Conservation (phyloP, 345 rosid genomes). For the Kandelia obovata region DNA sequence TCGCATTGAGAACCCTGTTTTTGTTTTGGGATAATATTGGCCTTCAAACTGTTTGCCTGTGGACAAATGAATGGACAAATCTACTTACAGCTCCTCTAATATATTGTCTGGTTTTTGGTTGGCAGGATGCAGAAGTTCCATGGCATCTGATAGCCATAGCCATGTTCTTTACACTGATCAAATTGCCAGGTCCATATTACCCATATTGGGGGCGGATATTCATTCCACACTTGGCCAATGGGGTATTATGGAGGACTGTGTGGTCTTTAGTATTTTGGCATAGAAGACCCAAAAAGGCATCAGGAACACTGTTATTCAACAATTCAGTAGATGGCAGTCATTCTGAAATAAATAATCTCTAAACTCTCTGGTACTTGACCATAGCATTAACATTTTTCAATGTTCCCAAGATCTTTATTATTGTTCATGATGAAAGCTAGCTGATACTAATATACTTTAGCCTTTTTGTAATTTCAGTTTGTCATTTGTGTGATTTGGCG, state of each 20-base stretch:
- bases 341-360: conserved; percentile 18
- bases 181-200: conserved; percentile 79
- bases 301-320: conserved; percentile 5
- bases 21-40: not conserved
- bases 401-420: no score
- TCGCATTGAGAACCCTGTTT: not conserved
- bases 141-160: conserved; percentile 79
- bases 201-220: conserved; percentile 84
- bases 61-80: not conserved
- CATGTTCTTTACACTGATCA: conserved; percentile 54
- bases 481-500: not conserved
- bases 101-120: conserved; percentile 23
- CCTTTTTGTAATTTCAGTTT: not conserved
- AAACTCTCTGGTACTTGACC: conserved; percentile 17
- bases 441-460: not conserved
- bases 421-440: no score
- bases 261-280: conserved; percentile 59
- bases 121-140: conserved; percentile 79
- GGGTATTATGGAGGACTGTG: conserved; percentile 56
- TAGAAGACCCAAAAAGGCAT: conserved; percentile 42
- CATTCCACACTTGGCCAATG: conserved; percentile 82
- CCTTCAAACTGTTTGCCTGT: not conserved
- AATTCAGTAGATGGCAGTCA: conserved; percentile 14
- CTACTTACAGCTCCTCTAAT: not conserved
- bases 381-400: not conserved